Percentiles rank a stretch among this genome's conserved stretches.
Conservation (phyloP, 2,329 filamentous ascomycete genomes). For the Cercospora brassicicola region DNA sequence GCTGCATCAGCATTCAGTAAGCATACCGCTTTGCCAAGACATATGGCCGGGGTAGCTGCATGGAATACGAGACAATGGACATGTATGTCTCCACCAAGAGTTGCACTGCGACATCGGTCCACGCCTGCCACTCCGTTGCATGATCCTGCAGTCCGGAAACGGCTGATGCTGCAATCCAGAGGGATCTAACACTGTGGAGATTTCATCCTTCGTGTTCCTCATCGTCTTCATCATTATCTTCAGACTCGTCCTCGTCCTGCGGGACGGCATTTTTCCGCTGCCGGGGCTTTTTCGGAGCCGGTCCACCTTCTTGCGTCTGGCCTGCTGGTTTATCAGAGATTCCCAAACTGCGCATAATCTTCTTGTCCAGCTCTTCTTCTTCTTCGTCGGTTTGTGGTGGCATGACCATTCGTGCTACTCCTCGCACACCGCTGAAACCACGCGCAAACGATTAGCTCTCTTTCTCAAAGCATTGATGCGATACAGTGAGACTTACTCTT, state of each 20-base stretch:
- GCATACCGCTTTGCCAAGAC: slow-evolving; percentile 7
- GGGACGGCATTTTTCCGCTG: slow-evolving; percentile 7
- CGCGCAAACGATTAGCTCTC: neutral
- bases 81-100: neutral
- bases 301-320: slow-evolving; percentile 8
- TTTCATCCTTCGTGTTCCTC: slow-evolving; percentile 20
- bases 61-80: neutral
- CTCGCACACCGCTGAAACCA: slow-evolving; percentile 59
- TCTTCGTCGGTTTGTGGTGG: slow-evolving; percentile 34
- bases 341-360: slow-evolving; percentile 39
- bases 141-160: neutral
- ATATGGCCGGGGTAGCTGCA: slow-evolving; percentile 1
- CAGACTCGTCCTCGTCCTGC: slow-evolving; percentile 16
- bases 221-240: slow-evolving; percentile 22
- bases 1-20: slow-evolving; percentile 16
- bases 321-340: slow-evolving; percentile 22
- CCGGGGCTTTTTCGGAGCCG: slow-evolving; percentile 3
- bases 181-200: neutral
- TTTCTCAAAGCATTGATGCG: neutral
- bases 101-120: neutral
- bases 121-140: neutral
- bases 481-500: slow-evolving; percentile 43
- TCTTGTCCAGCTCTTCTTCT: slow-evolving; percentile 37
- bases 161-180: neutral
- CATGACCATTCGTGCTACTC: slow-evolving; percentile 62